These are phyloP conservation scores for Pleurostoma richardsiae DNA, from an alignment of 2,329 filamentous ascomycete genomes.

Conservation along the genomic window DNA sequence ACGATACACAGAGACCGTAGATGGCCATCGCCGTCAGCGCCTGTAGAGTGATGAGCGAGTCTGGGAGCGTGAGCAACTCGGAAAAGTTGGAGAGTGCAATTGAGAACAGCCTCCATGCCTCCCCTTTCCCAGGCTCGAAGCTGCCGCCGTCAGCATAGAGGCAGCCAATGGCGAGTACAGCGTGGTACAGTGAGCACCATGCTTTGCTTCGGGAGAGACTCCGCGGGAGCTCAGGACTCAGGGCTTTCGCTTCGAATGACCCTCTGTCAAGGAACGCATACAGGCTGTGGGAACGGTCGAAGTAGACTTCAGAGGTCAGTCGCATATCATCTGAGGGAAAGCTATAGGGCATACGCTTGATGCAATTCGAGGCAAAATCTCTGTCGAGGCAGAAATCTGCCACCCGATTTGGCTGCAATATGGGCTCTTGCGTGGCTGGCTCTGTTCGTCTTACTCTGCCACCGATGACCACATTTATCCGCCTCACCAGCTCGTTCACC, in stretches of 20 bases:
- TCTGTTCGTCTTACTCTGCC: conserved; percentile 8
- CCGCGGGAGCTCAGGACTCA: conserved; percentile 16
- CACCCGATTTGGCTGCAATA: neutral
- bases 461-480: conserved; percentile 18
- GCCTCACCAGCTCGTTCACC: conserved; percentile 18
- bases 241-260: conserved; percentile 25
- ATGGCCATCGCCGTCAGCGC: conserved; percentile 23
- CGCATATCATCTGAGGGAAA: too few species aligned
- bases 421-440: neutral
- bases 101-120: conserved; percentile 32
- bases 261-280: conserved; percentile 33
- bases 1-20: conserved; percentile 19
- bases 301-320: conserved; percentile 23
- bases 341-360: neutral
- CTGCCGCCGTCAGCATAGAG: conserved; percentile 26
- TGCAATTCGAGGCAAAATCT: conserved; percentile 4
- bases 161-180: conserved; percentile 29
- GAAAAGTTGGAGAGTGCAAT: conserved; percentile 27
- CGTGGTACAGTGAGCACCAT: conserved; percentile 31
- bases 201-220: conserved; percentile 19
- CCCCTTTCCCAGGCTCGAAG: conserved; percentile 31
- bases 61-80: conserved; percentile 22
- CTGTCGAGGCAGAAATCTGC: neutral
- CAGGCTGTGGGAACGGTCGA: conserved; percentile 28
- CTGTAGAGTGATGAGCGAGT: conserved; percentile 22